Evolutionary conservation across 441 rosid species (phyloP).

Genomic region (Populus hybrid): DNA sequence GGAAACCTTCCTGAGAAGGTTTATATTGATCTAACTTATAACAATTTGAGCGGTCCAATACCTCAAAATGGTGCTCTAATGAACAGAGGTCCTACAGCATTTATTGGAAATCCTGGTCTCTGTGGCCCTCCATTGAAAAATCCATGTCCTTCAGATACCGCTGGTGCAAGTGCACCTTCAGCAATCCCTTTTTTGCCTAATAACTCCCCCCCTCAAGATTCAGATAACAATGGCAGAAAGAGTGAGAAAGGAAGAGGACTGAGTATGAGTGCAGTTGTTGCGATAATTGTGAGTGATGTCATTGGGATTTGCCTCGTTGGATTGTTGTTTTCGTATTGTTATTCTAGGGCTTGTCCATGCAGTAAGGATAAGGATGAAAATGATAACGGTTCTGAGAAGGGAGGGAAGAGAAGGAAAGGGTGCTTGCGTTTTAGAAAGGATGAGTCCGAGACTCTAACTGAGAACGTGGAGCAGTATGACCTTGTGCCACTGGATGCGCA

Average conservation of each 20-base stretch:
- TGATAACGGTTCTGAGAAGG: constrained; percentile 50
- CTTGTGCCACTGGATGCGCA: constrained; percentile 74
- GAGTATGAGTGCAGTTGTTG: constrained; percentile 18
- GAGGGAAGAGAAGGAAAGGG: constrained; percentile 47
- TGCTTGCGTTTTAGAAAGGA: constrained; percentile 80
- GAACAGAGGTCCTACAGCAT: constrained; percentile 94
- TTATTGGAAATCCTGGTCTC: constrained; percentile 83
- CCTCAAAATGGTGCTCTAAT: constrained; percentile 91
- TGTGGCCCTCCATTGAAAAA: constrained; percentile 87
- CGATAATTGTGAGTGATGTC: constrained; percentile 70
- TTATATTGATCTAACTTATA: constrained; percentile 72
- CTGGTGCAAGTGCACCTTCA: constrained; percentile 49
- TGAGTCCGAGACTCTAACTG: constrained; percentile 70
- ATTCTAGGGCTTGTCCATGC: constrained; percentile 52
- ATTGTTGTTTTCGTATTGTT: constrained; percentile 78
- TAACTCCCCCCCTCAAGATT: constrained; percentile 46
- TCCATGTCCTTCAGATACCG: constrained; percentile 51
- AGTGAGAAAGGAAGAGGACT: no score
- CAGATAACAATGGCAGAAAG: constrained; percentile 11
- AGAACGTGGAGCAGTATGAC: constrained; percentile 72
- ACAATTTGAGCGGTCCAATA: constrained; percentile 37
- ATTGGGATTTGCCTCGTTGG: constrained; percentile 87
- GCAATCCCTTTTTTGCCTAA: constrained; percentile 72
- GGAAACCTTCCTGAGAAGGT: constrained; percentile 93
- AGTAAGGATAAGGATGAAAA: constrained; percentile 37